Evolutionary conservation across 805 yeast species (phyloP).

Genomic region (Sugiyamaella floridensis): DNA sequence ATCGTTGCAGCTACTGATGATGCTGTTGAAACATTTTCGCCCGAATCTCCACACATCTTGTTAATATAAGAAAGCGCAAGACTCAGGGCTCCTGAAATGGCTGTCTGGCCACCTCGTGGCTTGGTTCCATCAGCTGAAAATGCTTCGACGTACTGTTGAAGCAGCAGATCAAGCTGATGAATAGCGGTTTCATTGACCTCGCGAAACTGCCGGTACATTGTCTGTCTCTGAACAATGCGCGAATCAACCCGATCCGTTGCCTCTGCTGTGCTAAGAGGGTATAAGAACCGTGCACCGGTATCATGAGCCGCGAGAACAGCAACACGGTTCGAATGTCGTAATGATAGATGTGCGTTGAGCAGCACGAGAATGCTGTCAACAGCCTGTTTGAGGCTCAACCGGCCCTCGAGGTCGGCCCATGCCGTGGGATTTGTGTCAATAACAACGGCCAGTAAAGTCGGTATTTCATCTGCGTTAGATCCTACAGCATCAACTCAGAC

Average conservation of each 20-base stretch:
- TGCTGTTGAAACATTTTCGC: conserved; percentile 29
- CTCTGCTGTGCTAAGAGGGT: conserved; percentile 40
- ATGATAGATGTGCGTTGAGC: conserved; percentile 79
- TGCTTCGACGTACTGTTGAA: conserved; percentile 29
- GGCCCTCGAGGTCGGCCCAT: conserved; percentile 42
- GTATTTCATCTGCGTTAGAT: conserved; percentile 48
- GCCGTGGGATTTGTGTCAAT: conserved; percentile 70
- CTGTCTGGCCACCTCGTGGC: conserved; percentile 16
- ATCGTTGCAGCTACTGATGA: conserved; percentile 11
- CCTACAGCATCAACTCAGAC: neutral
- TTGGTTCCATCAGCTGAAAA: conserved; percentile 21
- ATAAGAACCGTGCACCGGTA: conserved; percentile 59
- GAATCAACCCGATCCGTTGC: neutral
- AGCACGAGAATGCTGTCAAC: conserved; percentile 64
- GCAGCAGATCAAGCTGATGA: conserved; percentile 45
- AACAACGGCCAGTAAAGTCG: conserved; percentile 71
- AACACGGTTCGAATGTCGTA: conserved; percentile 77
- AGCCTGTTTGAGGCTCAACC: conserved; percentile 49
- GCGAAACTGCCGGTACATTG: conserved; percentile 79
- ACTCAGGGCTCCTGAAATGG: conserved; percentile 72
- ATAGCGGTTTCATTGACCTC: conserved; percentile 69
- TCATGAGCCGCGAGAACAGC: conserved; percentile 74
- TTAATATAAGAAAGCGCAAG: conserved; percentile 76
- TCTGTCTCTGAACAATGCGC: conserved; percentile 34
- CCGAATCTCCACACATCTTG: conserved; percentile 41